A percentile compares a stretch with the other conserved stretches of the same genome.
Conservation (phyloP, 108 stramenopile genomes). For the Stephanodiscus minutulus region DNA sequence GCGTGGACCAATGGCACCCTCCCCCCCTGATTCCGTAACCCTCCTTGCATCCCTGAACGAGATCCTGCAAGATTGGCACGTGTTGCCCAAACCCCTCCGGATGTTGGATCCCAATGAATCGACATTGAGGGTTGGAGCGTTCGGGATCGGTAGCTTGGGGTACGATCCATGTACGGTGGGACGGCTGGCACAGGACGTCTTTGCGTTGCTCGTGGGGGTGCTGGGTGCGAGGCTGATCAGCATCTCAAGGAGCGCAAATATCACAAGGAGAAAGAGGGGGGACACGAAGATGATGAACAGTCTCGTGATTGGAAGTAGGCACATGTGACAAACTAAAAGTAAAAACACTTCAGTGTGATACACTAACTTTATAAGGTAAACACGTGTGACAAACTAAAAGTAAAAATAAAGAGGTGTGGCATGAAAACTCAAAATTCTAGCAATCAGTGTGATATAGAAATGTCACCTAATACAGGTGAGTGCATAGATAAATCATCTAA, state of each 20-base stretch:
- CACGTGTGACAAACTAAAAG: no score
- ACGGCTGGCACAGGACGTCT: conserved; percentile 77
- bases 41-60: conserved; percentile 65
- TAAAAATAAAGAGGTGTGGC: no score
- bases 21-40: conserved; percentile 53
- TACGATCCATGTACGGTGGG: conserved; percentile 78
- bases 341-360: no score
- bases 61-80: conserved; percentile 79
- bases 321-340: no score
- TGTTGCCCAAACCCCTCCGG: conserved; percentile 72
- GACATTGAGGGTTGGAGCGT: conserved; percentile 30
- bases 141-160: conserved; percentile 87
- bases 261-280: not conserved
- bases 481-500: no score
- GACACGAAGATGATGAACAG: conserved; percentile 21
- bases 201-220: conserved; percentile 47
- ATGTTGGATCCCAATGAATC: conserved; percentile 12
- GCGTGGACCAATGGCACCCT: conserved; percentile 79
- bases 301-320: conserved; percentile 63
- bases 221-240: conserved; percentile 66
- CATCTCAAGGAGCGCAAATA: no score
- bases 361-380: no score
- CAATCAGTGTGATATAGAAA: no score
- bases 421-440: no score
- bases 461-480: no score